phyloP scores from a whole-genome alignment of 768 basidiomycete genomes.

The Lactarius hengduanensis region DNA sequence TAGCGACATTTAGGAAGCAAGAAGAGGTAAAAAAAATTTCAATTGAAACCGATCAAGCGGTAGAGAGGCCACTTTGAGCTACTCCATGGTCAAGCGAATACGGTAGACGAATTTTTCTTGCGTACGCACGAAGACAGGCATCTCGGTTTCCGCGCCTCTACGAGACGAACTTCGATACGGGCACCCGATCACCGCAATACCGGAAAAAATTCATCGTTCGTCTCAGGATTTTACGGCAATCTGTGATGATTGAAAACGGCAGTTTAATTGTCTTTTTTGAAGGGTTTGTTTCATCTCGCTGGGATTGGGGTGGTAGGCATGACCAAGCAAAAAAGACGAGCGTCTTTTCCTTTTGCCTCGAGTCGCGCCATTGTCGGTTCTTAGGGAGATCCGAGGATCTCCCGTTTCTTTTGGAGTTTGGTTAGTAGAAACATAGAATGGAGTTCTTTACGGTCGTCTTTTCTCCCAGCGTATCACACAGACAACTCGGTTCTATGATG shows the following conservation, averaged over 20 bases:
- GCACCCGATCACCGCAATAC: neutral
- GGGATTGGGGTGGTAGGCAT: neutral
- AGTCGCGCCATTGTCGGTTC: neutral
- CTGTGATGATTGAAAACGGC: neutral
- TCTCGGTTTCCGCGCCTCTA: neutral
- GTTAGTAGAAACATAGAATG: neutral
- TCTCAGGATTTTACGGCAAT: neutral
- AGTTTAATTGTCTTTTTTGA: neutral
- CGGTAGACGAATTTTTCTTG: neutral
- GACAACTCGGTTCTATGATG: neutral
- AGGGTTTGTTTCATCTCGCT: neutral
- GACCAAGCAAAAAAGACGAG: neutral
- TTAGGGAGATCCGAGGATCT: neutral
- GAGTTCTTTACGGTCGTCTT: neutral
- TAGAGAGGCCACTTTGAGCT: neutral
- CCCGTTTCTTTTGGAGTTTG: neutral
- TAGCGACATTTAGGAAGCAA: neutral
- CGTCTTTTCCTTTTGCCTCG: neutral
- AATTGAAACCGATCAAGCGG: neutral
- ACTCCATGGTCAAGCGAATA: neutral
- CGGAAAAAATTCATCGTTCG: neutral
- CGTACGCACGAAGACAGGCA: neutral
- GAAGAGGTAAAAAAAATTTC: neutral
- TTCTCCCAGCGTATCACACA: neutral
- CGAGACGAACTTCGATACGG: neutral